Evolutionary conservation across 129 eudicot genomes (phyloP), one percentile per base, ranked within the genome.

Genomic region (carrot (Daucus carota)): DNA sequence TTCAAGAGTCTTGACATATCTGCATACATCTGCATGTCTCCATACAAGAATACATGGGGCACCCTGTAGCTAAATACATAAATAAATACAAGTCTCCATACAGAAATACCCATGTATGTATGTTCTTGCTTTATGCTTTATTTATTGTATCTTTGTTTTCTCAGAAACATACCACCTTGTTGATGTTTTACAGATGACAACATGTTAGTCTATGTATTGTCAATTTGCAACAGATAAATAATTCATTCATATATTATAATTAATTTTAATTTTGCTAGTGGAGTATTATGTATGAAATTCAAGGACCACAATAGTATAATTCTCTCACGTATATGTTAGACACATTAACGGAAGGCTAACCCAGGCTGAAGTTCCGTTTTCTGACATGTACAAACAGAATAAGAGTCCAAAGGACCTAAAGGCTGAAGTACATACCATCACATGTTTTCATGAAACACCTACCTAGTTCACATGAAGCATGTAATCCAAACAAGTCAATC

Each of bases 381-480:
- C 1, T 0, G 12, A 28, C 68, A 28, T 28, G 36, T 62, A 62
- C 2, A 62, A 62, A 63, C 38, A 57, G 65, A 57, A 57, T 57
- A 57, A 38, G 38, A 29, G 70, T 40, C 43, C 8, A 5, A 36
- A 36, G 40, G 40, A 36, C 40, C 40, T 36, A 36, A 36, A 36
- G 3, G 5, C 40, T 36, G 40, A 36, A 36, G 40, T 36, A 2
- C 68, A 62, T 62, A 28, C 36, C 2, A 28, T 62, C 68, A 62
- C 68, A 62, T 62, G 36, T 60, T 60, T 60, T n/a, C 1, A 1
- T 28, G 67, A 60, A 60, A 60, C 67, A 26, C 10, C 17, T 62
- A n/a, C 26, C n/a, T 18, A 68, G 4, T 47, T 47, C 81, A 78
- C 76, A 74, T 70, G 81, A 47, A 78, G 26, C 36, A 62, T 62